Evolutionary conservation across 306 rosid species (phyloP).

Genomic region (Abrus precatorius): DNA sequence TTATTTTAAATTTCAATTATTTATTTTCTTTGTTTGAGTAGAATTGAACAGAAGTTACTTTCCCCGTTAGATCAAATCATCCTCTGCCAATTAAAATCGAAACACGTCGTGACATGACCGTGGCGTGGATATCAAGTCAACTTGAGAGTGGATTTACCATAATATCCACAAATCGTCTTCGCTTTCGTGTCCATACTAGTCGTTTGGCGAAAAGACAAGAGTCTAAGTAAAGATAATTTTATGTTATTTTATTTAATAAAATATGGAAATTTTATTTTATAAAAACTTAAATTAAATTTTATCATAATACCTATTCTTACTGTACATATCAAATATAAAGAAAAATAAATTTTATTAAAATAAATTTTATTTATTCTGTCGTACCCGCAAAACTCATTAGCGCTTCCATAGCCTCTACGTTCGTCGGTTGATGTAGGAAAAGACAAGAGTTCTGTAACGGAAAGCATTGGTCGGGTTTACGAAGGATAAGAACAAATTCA

Average conservation of each 20-base stretch:
- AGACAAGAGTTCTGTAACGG: slow-evolving; percentile 50
- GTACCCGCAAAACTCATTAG: no score
- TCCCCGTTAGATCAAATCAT: slow-evolving; percentile 17
- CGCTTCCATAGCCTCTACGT: not conserved
- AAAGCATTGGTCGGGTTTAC: slow-evolving; percentile 55
- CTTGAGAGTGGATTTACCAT: slow-evolving; percentile 21
- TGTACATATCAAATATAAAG: no score
- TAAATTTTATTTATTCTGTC: no score
- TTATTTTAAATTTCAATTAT: no score
- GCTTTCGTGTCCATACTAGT: not conserved
- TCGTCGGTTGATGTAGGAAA: slow-evolving; percentile 43
- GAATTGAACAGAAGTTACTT: not conserved
- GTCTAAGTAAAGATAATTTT: no score
- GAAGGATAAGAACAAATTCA: slow-evolving; percentile 55
- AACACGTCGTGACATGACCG: slow-evolving; percentile 33
- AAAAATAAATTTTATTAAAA: no score
- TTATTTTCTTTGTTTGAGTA: no score
- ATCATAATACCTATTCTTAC: no score
- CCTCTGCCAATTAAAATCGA: not conserved
- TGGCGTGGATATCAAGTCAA: slow-evolving; percentile 36
- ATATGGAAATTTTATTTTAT: no score
- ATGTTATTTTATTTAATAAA: no score
- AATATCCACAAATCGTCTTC: slow-evolving; percentile 7
- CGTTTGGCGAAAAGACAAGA: no score
- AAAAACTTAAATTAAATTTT: no score